Evolutionary conservation across 345 rosid genomes (phyloP), one percentile per base, ranked within the genome.

Genomic region (Lepidium sativum): DNA sequence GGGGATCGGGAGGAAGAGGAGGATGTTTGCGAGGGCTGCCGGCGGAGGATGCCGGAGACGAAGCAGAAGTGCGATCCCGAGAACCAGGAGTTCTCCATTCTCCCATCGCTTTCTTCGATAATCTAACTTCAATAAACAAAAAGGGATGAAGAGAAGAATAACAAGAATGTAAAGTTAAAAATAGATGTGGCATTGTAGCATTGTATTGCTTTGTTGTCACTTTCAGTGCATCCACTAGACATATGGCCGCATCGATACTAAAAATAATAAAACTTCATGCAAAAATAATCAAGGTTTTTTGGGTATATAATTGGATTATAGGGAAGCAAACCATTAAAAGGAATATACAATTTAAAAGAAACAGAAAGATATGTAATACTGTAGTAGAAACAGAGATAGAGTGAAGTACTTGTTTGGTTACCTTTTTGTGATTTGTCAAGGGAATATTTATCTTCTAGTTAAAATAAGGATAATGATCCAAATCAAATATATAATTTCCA

Each of bases 151-250:
- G n/a, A n/a, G n/a, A n/a, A n/a, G n/a, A n/a, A n/a, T n/a, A n/a
- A n/a, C 25, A 44, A 45, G 39, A 38, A 58, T 48, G 23, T 31
- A 38, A 47, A 47, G 29, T 56, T 33, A 3, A 18, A 35, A 48
- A 6, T 10, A 34, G 17, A 68, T 38, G 42, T 68, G 34, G 41
- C 72, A 47, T 38, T 33, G 33, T 32, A 41, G 14, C 61, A 18
- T 14, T 37, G 33, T 23, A 31, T 25, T 50, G 45, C 60, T 39
- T 39, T 31, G 11, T 13, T 59, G 21, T 32, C 71, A 67, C 49
- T 37, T 25, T 25, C 6, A 23, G 25, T 23, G 25, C 25, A 59
- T 59, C 66, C 66, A 68, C 67, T 59, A 40, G 27, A 49, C n/a
- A 9, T 49, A 18, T 68, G 34, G 51, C 33, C 3, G n/a, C 43